These are phyloP conservation scores for Sclerotinia nivalis DNA, from an alignment of 2,329 filamentous ascomycete species.

Conservation along the genomic window DNA sequence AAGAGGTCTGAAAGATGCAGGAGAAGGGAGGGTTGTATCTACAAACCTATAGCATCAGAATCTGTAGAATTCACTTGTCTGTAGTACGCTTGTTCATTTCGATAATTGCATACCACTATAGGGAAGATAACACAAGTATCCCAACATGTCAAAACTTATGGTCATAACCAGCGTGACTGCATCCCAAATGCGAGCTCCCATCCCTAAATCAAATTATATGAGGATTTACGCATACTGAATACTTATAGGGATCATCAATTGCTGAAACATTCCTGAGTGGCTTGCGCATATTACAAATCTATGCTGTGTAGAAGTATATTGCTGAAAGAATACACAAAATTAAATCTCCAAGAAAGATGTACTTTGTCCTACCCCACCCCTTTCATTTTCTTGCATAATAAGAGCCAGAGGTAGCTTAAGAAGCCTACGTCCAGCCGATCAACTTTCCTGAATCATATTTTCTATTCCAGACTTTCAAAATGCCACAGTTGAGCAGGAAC, in stretches of 20 bases:
- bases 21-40: not conserved
- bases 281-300: not conserved
- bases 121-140: not conserved
- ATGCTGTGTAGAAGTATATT: not conserved
- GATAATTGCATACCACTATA: not conserved
- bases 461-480: not conserved
- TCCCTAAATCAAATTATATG: no score
- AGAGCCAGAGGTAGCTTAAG: not conserved
- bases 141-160: conserved; percentile 1
- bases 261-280: not conserved
- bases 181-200: not conserved
- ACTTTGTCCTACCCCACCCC: not conserved
- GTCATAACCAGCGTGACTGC: conserved; percentile 8
- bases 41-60: not conserved
- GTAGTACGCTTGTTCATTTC: not conserved
- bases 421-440: not conserved
- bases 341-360: not conserved
- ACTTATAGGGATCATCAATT: not conserved
- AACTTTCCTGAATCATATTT: not conserved
- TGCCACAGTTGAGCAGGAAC: not conserved
- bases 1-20: no score
- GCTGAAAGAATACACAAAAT: not conserved
- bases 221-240: not conserved
- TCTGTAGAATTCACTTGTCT: not conserved
- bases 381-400: not conserved